Evolutionary conservation across 2,329 filamentous ascomycete genomes (phyloP), one percentile per base, ranked within the genome.

Genomic region (Claviceps lovelessii): DNA sequence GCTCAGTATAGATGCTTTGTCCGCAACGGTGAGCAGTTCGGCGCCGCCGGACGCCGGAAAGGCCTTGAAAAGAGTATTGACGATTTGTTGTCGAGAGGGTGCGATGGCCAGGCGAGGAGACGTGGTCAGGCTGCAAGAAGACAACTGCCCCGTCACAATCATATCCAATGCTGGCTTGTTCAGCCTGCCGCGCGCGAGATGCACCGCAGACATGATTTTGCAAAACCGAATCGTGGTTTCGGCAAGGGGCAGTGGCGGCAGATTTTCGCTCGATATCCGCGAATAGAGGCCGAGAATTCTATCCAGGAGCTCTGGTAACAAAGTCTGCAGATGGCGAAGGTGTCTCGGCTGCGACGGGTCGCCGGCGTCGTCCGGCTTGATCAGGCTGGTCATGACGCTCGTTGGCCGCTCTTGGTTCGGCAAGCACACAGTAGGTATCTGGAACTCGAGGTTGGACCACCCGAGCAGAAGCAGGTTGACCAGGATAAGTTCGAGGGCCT

Each of bases 401-500:
- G 58, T 70, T 45, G 64, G 64, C 10, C 68, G 68, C 28, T 81
- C 79, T 29, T 72, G 79, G 59, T 66, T 73, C 55, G 70, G 75
- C 60, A 70, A 72, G 58, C 80, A 79, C 17, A 84, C 68, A 10
- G 72, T 67, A 2, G 81, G 81, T n/a, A 93, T 78, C 62, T 84
- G 79, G 62, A 97, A 97, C 64, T 93, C 86, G 62, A 91, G 76
- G 4, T 84, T 86, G 41, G 85, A 80, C 87, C 90, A 95, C 35
- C 84, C 86, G 58, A 95, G 81, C 62, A 97, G 79, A 45, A 97
- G 65, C 60, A 97, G 77, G 64, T 86, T 89, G 31, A 95, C 77
- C 49, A 93, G 73, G 57, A 95, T 88, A 33, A 90, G 83, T 66
- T 98, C 94, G 23, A 98, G 75, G 1, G 89, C 90, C 70, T 97